Percentiles rank a stretch among this genome's conserved stretches.
phyloP scores from a whole-genome alignment of 768 basidiomycete species.

The Rhizopogon sp. region DNA sequence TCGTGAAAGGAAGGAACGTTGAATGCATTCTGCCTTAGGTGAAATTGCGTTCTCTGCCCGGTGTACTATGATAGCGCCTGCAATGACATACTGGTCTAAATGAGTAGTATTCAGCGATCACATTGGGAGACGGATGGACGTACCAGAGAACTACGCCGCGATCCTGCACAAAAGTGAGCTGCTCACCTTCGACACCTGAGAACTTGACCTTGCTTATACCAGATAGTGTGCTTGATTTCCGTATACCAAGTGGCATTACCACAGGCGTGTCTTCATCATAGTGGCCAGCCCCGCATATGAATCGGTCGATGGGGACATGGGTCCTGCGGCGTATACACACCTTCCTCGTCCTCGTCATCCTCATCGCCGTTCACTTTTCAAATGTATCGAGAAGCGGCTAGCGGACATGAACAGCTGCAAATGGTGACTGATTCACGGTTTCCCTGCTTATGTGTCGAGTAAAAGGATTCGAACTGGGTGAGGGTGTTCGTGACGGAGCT shows the following conservation, averaged over 20 bases:
- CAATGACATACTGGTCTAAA: conserved; percentile 84
- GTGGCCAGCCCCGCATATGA: conserved; percentile 32
- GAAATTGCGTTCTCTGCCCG: conserved; percentile 91
- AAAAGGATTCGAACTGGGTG: conserved; percentile 83
- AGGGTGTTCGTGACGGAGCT: conserved; percentile 25
- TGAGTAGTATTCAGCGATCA: background rate
- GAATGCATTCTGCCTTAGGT: conserved; percentile 88
- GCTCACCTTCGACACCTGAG: conserved; percentile 21
- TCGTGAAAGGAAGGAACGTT: background rate
- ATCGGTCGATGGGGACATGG: conserved; percentile 22
- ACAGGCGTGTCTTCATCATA: conserved; percentile 29
- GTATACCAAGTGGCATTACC: conserved; percentile 20
- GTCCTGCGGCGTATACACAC: background rate
- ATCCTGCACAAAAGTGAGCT: background rate
- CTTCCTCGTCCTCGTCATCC: too few species aligned
- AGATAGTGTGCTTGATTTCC: conserved; percentile 12
- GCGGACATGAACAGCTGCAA: conserved; percentile 19
- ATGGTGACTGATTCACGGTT: conserved; percentile 10
- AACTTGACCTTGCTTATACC: conserved; percentile 27
- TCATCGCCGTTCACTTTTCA: too few species aligned
- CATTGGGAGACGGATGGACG: too few species aligned
- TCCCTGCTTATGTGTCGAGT: conserved; percentile 84
- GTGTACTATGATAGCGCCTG: conserved; percentile 94
- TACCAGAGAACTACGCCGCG: too few species aligned
- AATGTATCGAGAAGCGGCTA: conserved; percentile 46